Conservation (phyloP, 1,284 basidiomycete genomes). For the Pseudozyma pruni region DNA sequence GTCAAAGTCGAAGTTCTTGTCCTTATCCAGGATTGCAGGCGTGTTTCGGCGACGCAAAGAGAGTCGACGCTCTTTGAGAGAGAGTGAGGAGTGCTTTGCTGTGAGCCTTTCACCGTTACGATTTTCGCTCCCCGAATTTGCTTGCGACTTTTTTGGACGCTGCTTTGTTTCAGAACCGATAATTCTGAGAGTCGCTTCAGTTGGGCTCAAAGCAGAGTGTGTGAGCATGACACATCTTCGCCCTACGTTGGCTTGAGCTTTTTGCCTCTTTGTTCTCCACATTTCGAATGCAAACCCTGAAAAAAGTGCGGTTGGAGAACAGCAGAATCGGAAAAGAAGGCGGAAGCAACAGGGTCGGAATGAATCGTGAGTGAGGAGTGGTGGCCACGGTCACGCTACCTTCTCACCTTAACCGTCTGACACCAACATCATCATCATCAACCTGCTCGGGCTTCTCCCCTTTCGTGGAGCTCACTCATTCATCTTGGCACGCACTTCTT, state of each 20-base stretch:
- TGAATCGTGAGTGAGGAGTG: too few species aligned
- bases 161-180: not conserved
- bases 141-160: too few species aligned
- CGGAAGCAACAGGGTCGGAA: not conserved
- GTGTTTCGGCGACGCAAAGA: too few species aligned
- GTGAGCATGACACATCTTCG: conserved; percentile 7
- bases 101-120: too few species aligned
- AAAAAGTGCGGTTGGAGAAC: conserved; percentile 1
- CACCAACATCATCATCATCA: not conserved
- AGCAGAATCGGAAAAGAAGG: conserved; percentile 1
- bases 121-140: too few species aligned
- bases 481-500: too few species aligned
- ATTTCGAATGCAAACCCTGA: not conserved
- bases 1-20: too few species aligned
- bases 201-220: not conserved
- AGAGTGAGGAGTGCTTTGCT: too few species aligned
- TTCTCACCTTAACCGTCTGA: not conserved
- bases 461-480: too few species aligned
- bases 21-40: too few species aligned
- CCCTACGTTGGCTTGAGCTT: not conserved
- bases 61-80: too few species aligned
- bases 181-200: too few species aligned
- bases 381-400: not conserved
- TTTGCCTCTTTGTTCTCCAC: conserved; percentile 9
- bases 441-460: not conserved